Base-by-base conservation (phyloP, 306 rosid species). In the Glycine tomentella region DNA sequence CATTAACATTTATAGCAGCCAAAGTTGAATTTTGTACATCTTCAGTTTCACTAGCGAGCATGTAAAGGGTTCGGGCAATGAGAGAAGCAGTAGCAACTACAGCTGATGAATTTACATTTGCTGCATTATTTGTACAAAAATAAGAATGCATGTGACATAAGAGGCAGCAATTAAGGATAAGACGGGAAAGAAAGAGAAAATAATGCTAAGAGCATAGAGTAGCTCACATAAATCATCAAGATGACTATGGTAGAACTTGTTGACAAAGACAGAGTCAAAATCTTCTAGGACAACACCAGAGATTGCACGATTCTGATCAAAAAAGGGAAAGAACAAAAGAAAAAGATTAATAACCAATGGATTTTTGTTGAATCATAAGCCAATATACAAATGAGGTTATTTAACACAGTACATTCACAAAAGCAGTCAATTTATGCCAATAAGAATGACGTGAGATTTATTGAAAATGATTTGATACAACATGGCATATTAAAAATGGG, bases 51-150 rank as follows among this genome's bases (percentile, higher is more conserved):
- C 85, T 88, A 17, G 97, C 90, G 42, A 95, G 98, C 63, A 89
- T 76, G 84, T 91, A 95, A 75, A 95, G 91, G 84, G 95, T 86
- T 10, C 97, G 97, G 20, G 97, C 95, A 81, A 91, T 84, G 84
- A 92, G 91, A 83, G 97, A 91, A 90, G 98, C 97, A 33, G 98
- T 93, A 10, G 93, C 97, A 81, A 62, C 92, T 61, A 92, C 75
- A n/a, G 97, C 89, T 13, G 98, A 92, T 38, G 98, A 89, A 88
- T 95, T 90, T 79, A 92, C 64, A 74, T 95, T 95, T 62, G 89
- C 98, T 95, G 94, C 87, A 89, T 42, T 9, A 10, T 53, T 46
- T 72, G 83, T 62, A 74, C 17, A 76, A 14, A 77, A 44, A 84
- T 5, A n/a, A 79, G 75, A 71, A 71, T 15, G 50, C 49, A 74